Conservation (phyloP, 495 filamentous ascomycete genomes). For the Daldinia bambusicola region DNA sequence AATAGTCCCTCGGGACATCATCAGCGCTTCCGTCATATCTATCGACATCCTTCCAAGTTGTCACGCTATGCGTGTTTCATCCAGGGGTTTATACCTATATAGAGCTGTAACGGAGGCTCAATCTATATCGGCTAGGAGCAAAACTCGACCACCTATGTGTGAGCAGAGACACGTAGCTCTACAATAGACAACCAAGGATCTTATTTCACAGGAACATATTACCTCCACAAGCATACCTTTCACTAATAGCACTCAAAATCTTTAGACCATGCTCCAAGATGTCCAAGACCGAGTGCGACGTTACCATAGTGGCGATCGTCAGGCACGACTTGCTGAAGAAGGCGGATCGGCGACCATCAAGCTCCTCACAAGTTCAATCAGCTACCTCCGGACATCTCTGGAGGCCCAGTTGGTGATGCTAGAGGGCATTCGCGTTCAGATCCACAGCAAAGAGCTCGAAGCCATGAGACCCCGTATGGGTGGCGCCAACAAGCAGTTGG, state of each 20-base stretch:
- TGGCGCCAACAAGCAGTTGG: not conserved
- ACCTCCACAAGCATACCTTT: not conserved
- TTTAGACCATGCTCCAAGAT: not conserved
- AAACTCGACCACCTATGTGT: no score
- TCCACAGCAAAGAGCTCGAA: not conserved
- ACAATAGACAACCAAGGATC: not conserved
- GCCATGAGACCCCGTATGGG: no score
- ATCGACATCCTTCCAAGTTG: no score
- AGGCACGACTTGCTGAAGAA: not conserved
- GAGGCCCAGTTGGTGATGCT: not conserved
- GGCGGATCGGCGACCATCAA: not conserved
- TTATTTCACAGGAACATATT: no score
- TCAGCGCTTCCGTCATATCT: no score
- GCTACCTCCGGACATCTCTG: not conserved
- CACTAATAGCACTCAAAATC: not conserved
- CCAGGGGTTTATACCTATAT: no score
- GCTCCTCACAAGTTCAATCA: not conserved
- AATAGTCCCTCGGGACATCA: no score
- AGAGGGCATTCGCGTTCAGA: not conserved
- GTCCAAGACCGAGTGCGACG: not conserved
- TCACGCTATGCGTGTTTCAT: no score
- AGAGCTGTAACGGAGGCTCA: no score
- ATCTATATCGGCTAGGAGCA: no score
- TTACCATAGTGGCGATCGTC: not conserved
- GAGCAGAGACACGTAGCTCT: no score